A percentile compares a stretch with the other conserved stretches of the same genome.
Conservation (phyloP, 1,139 yeast genomes). For the Blastobotrys aristatus region DNA sequence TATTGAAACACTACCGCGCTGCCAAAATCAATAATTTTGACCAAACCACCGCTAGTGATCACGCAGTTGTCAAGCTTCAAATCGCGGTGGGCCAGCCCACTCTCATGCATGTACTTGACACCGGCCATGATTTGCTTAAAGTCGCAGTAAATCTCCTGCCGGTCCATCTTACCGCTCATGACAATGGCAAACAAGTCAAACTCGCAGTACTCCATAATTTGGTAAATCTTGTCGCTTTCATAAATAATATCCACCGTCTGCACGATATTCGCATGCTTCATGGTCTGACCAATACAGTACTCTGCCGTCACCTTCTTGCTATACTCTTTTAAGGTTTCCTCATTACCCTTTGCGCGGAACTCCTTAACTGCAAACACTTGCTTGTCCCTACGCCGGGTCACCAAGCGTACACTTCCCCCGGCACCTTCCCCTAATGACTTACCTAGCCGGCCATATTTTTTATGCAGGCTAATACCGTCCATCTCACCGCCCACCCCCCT, state of each 20-base stretch:
- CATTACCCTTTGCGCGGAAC: constrained; percentile 70
- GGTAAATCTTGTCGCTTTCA: constrained; percentile 81
- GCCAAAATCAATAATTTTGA: constrained; percentile 89
- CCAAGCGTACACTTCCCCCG: constrained; percentile 84
- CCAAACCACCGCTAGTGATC: constrained; percentile 75
- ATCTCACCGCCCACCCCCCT: constrained; percentile 14
- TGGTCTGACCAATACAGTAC: constrained; percentile 88
- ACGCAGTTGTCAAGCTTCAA: constrained; percentile 92
- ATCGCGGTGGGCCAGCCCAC: constrained; percentile 90
- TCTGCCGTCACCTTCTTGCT: constrained; percentile 93
- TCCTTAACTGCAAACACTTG: constrained; percentile 88
- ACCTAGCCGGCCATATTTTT: constrained; percentile 76
- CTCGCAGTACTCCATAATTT: constrained; percentile 95
- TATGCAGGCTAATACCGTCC: constrained; percentile 65
- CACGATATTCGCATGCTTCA: constrained; percentile 85
- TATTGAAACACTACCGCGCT: constrained; percentile 90
- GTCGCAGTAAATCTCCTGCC: constrained; percentile 83
- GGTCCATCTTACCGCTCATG: constrained; percentile 88
- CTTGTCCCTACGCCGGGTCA: constrained; percentile 63
- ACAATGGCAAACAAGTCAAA: constrained; percentile 91
- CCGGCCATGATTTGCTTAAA: constrained; percentile 83
- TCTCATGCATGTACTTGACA: constrained; percentile 74
- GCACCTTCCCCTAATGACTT: constrained; percentile 94
- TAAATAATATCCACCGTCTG: constrained; percentile 88
- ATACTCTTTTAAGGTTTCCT: constrained; percentile 78